A percentile compares a stretch with the other conserved stretches of the same genome.
These are phyloP conservation scores for Solanum aculeatissimum DNA, from an alignment of 305 asterid genomes.

Conservation along the genomic window DNA sequence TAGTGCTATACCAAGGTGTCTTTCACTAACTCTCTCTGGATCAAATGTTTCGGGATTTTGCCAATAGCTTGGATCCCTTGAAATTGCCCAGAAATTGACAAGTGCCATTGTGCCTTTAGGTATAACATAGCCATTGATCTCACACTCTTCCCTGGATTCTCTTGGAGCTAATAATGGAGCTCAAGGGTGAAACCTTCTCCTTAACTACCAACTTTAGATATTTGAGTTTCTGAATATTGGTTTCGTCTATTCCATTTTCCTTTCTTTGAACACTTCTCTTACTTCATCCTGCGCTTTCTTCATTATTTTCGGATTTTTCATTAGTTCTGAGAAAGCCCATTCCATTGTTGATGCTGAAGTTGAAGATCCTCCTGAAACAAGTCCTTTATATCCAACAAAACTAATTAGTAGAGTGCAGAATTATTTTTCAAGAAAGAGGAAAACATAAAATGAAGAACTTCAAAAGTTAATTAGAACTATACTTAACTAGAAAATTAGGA, in stretches of 20 bases:
- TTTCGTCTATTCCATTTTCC: not conserved
- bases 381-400: not conserved
- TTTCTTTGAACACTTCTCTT: not conserved
- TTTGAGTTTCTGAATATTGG: not conserved
- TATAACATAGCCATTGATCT: not conserved
- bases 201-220: constrained; percentile 1
- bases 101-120: not conserved
- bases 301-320: not conserved
- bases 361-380: not conserved
- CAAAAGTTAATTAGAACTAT: no score
- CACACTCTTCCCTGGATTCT: not conserved
- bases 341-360: not conserved
- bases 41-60: not conserved
- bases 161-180: not conserved
- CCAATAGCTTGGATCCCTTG: not conserved
- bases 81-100: not conserved
- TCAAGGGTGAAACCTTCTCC: constrained; percentile 1
- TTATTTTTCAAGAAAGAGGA: not conserved
- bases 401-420: not conserved
- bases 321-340: not conserved
- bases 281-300: constrained; percentile 3
- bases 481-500: no score
- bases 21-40: not conserved
- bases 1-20: not conserved
- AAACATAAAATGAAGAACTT: no score